phyloP scores from a whole-genome alignment of 371 early-diverging fungal genomes.

The Globomyces sp. region DNA sequence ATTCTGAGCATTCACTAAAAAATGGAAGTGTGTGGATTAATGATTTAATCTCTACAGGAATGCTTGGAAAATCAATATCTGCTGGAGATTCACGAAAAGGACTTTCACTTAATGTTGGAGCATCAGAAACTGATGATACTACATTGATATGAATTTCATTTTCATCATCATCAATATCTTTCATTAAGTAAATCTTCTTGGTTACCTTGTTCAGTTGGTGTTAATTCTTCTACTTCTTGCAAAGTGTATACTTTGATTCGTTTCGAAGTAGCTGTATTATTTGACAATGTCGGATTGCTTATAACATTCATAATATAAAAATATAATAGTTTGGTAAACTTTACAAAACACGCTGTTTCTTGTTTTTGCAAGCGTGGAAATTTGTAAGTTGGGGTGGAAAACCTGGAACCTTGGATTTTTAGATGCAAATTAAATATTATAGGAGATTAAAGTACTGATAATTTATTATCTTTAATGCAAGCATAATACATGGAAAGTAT shows the following conservation, averaged over 20 bases:
- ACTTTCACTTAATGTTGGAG: neutral
- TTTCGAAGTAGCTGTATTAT: conserved; percentile 6
- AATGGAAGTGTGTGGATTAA: conserved; percentile 7
- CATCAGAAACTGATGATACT: neutral
- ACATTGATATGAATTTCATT: neutral
- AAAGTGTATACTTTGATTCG: conserved; percentile 11
- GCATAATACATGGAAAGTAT: too few species aligned
- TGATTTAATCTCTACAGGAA: neutral
- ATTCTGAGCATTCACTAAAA: conserved; percentile 1
- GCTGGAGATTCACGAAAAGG: conserved; percentile 11
- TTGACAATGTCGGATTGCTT: too few species aligned
- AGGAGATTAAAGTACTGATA: too few species aligned
- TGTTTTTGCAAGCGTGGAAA: too few species aligned
- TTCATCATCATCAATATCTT: neutral
- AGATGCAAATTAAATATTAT: too few species aligned
- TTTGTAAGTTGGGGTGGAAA: too few species aligned
- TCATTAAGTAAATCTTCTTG: neutral
- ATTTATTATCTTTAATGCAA: too few species aligned
- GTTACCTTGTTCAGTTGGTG: conserved; percentile 4
- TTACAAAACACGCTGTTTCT: too few species aligned
- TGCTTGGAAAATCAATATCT: neutral
- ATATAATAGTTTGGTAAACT: too few species aligned
- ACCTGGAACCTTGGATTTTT: too few species aligned
- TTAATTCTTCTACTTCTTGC: conserved; percentile 9
- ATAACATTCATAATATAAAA: too few species aligned